Conservation (phyloP, 1,284 basidiomycete species). For the Naganishia sp. region DNA sequence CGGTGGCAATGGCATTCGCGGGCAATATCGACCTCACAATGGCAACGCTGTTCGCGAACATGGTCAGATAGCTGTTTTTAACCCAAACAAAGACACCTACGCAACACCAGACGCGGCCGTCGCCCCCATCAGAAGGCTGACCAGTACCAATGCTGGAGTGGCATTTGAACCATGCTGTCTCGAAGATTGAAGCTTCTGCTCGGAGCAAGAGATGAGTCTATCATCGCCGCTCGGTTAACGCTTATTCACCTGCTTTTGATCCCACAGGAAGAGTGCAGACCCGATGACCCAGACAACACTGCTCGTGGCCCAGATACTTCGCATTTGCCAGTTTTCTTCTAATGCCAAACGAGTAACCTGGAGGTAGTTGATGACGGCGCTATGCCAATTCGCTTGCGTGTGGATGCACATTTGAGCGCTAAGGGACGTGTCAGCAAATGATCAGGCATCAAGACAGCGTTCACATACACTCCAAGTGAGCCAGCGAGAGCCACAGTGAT, state of each 20-base stretch:
- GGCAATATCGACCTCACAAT: neutral
- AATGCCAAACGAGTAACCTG: constrained; percentile 11
- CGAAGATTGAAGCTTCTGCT: neutral
- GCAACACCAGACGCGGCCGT: neutral
- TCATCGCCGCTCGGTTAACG: too few relatives aligned
- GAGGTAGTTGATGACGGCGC: constrained; percentile 10
- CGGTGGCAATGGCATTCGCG: constrained; percentile 2
- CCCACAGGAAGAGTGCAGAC: neutral
- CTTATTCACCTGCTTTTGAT: neutral
- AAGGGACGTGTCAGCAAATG: neutral
- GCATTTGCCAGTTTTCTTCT: constrained; percentile 23
- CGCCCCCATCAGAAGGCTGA: neutral
- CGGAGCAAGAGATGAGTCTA: neutral
- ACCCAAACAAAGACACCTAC: neutral
- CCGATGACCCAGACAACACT: constrained; percentile 9
- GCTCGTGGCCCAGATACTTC: constrained; percentile 14
- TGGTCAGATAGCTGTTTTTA: neutral
- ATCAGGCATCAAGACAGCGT: neutral
- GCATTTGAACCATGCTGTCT: too few relatives aligned
- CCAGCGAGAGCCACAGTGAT: constrained; percentile 3
- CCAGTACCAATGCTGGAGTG: neutral
- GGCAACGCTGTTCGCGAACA: constrained; percentile 1
- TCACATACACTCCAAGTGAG: constrained; percentile 1
- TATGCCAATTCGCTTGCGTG: constrained; percentile 5
- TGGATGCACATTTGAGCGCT: constrained; percentile 14